Evolutionary conservation across 495 filamentous ascomycete species (phyloP), one percentile per base, ranked within the genome.

Genomic region (Hypoxylon subgilvum): DNA sequence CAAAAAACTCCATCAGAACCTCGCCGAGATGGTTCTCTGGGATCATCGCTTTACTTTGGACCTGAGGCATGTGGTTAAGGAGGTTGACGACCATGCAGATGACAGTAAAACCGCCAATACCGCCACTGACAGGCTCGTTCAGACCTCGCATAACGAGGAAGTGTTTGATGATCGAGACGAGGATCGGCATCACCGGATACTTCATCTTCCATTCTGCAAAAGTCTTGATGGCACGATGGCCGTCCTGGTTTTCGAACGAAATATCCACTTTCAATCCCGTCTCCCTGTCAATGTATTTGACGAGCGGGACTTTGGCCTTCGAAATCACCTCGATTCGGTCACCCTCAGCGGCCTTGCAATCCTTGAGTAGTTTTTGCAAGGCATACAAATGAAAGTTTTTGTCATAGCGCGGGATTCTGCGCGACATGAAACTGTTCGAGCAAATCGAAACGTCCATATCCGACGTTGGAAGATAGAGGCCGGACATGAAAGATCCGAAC

Each of bases 391-490:
- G 32, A 1, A 48, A 72, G 22, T 66, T 79, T 16, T 35, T 68
- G 19, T 61, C 43, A 45, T 82, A 82, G 16, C 64, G 61, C 13
- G 76, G 52, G 0, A 45, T 17, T 4, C 71, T 70, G 9, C 65
- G 66, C 0, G 72, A 61, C 6, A 78, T 70, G 63, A 82, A 92
- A n/a, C 65, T 66, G 0, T 81, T 67, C 0, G 92, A 94, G 27
- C 92, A 79, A n/a, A 92, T 75, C 2, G 95, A 93, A 27, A 97
- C 75, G 70, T 98, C 94, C 79, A 98, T 92, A 71, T 98, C 94
- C 3, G 86, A 89, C 1, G 86, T 94, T 0, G 94, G 94, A 3
- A 98, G 81, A 67, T 96, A 97, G 9, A 97, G 76, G 0, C 90
- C 91, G 6, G 90, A 90, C 10, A 90, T 89, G 63, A 91, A 98